Base-by-base conservation (phyloP, 805 yeast species). In the Ogataea glucozyma region DNA sequence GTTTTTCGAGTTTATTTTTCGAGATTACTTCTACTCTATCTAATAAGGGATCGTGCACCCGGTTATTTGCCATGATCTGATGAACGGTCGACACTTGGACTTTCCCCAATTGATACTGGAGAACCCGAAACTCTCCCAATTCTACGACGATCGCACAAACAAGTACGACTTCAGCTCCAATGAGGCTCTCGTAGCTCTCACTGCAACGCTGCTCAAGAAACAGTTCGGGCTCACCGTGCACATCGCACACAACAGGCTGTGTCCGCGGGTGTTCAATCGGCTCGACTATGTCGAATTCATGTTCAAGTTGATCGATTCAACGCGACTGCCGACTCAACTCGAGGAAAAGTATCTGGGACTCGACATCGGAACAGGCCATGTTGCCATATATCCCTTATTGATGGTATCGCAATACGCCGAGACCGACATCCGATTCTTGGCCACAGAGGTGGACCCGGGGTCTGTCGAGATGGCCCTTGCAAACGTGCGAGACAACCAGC, bases 321-420 rank as follows among this genome's bases (percentile, higher is more conserved):
- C 48, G 4, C 6, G 18, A 2, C 17, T 37, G 4, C 32, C 48
- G 5, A 14, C 20, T 9, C 11, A 13, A 18, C 24, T 30, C 13
- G 13, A 3, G 12, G 12, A 7, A 10, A 26, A 31, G n/a, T 41
- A 46, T n/a, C 30, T 27, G 13, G 72, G 69, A 1, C 38, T 72
- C n/a, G 79, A 75, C 47, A 60, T 74, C 13, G 82, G 82, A 1
- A 71, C 76, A 0, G 81, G 82, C 1, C 70, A 72, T 17, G 60
- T 70, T 30, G 72, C 72, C 4, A 70, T 76, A 1, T 76, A 76
- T 52, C 71, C 78, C 2, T 41, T 76, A 1, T 45, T 77, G 23
- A 75, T 64, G 6, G 44, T 59, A 20, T 46, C 50, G 19, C 31
- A 37, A 19, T 26, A 30, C 17, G 32, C 19, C 7, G 33, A 23